Percentiles rank a stretch among this genome's conserved stretches.
Conservation (phyloP, 202 grass and related monocot genomes). For the Bolboschoenoplectus hybrid region DNA sequence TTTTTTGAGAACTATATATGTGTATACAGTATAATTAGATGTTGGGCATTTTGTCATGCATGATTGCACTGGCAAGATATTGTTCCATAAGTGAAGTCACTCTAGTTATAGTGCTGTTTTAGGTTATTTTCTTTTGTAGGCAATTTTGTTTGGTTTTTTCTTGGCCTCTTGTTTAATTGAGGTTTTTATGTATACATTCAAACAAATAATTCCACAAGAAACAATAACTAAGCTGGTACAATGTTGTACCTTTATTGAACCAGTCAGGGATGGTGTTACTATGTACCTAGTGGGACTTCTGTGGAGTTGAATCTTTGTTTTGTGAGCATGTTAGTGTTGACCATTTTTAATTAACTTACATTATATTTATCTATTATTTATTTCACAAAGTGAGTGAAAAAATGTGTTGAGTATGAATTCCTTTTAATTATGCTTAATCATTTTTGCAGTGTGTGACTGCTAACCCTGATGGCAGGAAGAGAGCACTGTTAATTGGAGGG, state of each 20-base stretch:
- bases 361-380: neutral
- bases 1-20: neutral
- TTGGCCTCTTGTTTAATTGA: neutral
- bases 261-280: neutral
- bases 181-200: neutral
- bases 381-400: neutral
- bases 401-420: neutral
- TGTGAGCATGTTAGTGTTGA: neutral
- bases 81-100: neutral
- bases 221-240: neutral
- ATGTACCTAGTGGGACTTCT: neutral
- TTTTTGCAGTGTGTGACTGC: slow-evolving; percentile 68
- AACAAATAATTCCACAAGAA: too few species aligned
- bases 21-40: neutral
- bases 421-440: neutral
- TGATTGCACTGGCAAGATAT: too few species aligned
- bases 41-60: too few species aligned
- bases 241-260: neutral
- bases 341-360: neutral
- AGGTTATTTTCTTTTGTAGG: neutral
- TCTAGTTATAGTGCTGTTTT: neutral
- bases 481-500: slow-evolving; percentile 90
- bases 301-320: slow-evolving; percentile 1
- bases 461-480: slow-evolving; percentile 90
- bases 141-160: neutral